A percentile compares a stretch with the other conserved stretches of the same genome.
These are phyloP conservation scores for Astrocystis sublimbata DNA, from an alignment of 495 filamentous ascomycete species.

Conservation along the genomic window DNA sequence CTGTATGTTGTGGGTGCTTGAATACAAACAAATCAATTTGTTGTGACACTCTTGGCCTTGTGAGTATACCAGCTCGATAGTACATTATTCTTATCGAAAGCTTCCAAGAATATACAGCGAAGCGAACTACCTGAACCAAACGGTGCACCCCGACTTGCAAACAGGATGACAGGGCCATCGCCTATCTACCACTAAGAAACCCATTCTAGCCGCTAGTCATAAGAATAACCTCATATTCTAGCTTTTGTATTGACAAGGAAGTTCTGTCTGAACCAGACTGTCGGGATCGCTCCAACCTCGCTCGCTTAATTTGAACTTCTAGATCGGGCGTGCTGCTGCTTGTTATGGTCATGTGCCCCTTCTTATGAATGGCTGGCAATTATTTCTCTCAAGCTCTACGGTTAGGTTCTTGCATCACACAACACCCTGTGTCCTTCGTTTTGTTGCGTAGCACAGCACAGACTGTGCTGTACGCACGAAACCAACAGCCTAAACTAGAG, in stretches of 20 bases:
- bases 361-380: neutral
- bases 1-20: too few relatives aligned
- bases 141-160: neutral
- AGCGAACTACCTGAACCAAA: neutral
- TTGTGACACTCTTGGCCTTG: too few relatives aligned
- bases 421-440: neutral
- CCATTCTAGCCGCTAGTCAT: neutral
- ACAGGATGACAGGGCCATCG: neutral
- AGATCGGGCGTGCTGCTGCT: neutral
- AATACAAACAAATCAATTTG: too few relatives aligned
- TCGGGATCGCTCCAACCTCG: slow-evolving; percentile 23
- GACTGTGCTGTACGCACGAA: neutral
- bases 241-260: slow-evolving; percentile 19
- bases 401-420: neutral
- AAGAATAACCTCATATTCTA: slow-evolving; percentile 12
- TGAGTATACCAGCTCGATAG: too few relatives aligned
- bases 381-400: neutral
- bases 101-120: neutral
- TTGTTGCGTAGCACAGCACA: too few relatives aligned
- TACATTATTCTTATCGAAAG: too few relatives aligned
- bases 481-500: neutral
- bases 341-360: neutral
- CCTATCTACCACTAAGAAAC: neutral
- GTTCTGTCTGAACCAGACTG: slow-evolving; percentile 21
- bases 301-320: neutral